phyloP scores from a whole-genome alignment of 2,329 filamentous ascomycete genomes.

The Chaetomiaceae sp. region DNA sequence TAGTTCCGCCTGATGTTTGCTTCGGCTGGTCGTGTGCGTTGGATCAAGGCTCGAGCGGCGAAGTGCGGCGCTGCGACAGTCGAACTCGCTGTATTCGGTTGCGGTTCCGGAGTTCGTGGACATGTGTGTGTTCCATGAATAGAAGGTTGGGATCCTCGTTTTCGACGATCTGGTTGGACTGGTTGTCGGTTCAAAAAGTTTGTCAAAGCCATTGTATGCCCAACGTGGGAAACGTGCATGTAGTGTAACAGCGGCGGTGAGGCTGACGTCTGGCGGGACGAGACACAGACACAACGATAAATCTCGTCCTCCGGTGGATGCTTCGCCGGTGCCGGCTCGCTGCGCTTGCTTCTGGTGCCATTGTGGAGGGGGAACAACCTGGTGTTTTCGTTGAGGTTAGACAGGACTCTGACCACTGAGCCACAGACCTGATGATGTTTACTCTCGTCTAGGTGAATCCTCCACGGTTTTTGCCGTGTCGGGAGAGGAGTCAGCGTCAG shows the following conservation, averaged over 20 bases:
- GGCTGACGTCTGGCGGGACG: neutral
- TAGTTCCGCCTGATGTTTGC: neutral
- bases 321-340: neutral
- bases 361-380: neutral
- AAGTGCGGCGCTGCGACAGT: neutral
- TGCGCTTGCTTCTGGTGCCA: neutral
- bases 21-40: neutral
- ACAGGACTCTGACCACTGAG: neutral
- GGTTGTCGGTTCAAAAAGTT: neutral
- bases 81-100: neutral
- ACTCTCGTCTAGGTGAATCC: too few relatives aligned
- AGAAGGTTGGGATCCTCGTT: neutral
- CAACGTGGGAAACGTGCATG: neutral
- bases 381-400: neutral
- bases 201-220: neutral
- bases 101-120: neutral
- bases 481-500: too few relatives aligned
- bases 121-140: neutral
- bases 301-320: neutral
- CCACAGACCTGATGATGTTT: too few relatives aligned
- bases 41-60: neutral
- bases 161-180: neutral
- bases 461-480: too few relatives aligned
- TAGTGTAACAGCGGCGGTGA: conserved; percentile 1
- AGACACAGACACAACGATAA: neutral